Evolutionary conservation across 306 rosid genomes (phyloP), one percentile per base, ranked within the genome.

Genomic region (Cotoneaster glaucophyllus): DNA sequence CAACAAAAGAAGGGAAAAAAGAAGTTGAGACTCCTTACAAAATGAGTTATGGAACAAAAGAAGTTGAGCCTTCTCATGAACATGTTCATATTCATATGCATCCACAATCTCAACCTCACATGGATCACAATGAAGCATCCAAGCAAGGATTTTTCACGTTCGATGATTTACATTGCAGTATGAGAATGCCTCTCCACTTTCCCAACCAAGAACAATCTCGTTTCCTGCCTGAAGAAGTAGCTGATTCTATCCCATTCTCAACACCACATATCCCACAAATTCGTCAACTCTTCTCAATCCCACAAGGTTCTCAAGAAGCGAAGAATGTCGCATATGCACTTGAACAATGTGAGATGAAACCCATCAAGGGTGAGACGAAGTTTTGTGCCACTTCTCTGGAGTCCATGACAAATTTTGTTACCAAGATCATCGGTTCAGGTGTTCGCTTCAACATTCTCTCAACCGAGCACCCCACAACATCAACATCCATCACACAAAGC

Each of bases 171-270:
- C 15, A 71, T 74, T 79, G 71, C 10, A 90, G 88, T 68, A 85
- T 80, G n/a, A 74, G 11, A 19, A 83, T 90, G 96, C 78, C 88
- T 19, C 86, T 86, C 19, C 68, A 84, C 70, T 90, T 90, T 61
- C 88, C 89, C 13, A 52, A 80, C 10, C 37, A 76, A 73, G 80
- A 81, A 32, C 73, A 76, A 11, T 52, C 87, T 12, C 71, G 21
- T 24, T 90, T 80, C 73, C 71, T 90, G 9, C 67, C 85, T 5
- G 85, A n/a, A 75, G 77, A 76, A 43, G 84, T 77, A 68, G 88
- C 86, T 0, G 88, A 90, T 2, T 75, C 89, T 12, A 86, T 90
- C 69, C 96, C 96, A 69, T 82, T 90, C 79, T 83, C 90, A 37
- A 44, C 12, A 5, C 67, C 84, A 44, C 85, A 84, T 44, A 84